Conservation (phyloP, 495 filamentous ascomycete genomes). For the Tuber aestivum region DNA sequence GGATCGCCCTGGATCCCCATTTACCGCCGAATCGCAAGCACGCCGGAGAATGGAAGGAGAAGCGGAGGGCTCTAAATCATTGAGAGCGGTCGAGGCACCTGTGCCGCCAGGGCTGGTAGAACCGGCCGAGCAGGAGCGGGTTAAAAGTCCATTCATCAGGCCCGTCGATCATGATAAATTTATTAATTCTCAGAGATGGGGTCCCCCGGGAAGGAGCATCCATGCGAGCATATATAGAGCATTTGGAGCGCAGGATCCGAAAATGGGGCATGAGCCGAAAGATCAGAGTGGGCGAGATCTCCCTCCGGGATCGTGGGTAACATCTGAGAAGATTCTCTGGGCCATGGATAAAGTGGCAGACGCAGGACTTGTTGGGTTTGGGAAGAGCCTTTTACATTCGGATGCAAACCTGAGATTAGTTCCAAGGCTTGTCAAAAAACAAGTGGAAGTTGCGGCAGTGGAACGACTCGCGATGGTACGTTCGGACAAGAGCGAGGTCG, state of each 20-base stretch:
- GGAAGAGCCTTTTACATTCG: constrained; percentile 34
- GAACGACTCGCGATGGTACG: constrained; percentile 33
- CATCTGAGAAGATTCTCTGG: constrained; percentile 24
- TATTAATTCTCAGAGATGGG: constrained; percentile 31
- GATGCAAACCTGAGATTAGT: constrained; percentile 39
- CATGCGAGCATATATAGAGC: constrained; percentile 31
- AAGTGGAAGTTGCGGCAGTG: constrained; percentile 33
- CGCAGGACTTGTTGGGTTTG: constrained; percentile 22
- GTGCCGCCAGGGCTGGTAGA: constrained; percentile 24
- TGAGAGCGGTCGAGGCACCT: constrained; percentile 11
- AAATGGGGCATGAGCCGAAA: neutral
- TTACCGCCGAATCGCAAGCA: constrained; percentile 16
- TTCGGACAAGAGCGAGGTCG: constrained; percentile 22
- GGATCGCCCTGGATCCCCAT: constrained; percentile 8
- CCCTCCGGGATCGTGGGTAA: constrained; percentile 11
- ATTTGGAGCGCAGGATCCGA: constrained; percentile 9
- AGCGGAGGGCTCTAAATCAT: constrained; percentile 1
- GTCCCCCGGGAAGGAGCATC: constrained; percentile 19
- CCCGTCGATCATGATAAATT: constrained; percentile 32
- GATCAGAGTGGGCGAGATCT: neutral
- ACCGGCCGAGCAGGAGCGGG: constrained; percentile 19
- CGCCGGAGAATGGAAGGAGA: constrained; percentile 20
- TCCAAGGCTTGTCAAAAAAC: constrained; percentile 28
- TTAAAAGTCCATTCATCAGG: constrained; percentile 29
- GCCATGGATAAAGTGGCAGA: constrained; percentile 22